Percentiles rank a stretch among this genome's conserved stretches.
Evolutionary conservation across 176 grass and related monocot genomes (phyloP).

Genomic region (Avena sativa): DNA sequence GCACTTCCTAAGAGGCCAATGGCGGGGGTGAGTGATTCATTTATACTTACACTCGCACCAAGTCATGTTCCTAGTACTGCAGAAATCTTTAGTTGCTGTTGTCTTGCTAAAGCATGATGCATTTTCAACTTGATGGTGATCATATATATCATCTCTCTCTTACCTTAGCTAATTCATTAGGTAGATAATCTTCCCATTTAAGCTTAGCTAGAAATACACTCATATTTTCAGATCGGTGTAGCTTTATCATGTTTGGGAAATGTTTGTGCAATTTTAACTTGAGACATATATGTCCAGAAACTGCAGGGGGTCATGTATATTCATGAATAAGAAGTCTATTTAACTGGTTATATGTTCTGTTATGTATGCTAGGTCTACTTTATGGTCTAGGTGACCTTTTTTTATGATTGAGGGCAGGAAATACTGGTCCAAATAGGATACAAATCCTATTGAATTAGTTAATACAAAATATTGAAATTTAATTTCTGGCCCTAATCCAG

Average conservation of each 20-base stretch:
- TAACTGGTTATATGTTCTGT: conserved; percentile 22
- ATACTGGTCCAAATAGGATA: conserved; percentile 21
- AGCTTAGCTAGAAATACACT: not conserved
- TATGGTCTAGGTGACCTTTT: conserved; percentile 1
- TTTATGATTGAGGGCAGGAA: not conserved
- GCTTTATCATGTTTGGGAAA: not conserved
- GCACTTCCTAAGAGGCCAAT: conserved; percentile 39
- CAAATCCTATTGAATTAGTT: conserved; percentile 3
- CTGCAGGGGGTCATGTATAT: not conserved
- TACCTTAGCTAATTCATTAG: conserved; percentile 24
- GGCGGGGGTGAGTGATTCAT: conserved; percentile 63
- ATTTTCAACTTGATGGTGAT: not conserved
- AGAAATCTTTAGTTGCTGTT: conserved; percentile 18
- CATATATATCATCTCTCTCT: not conserved
- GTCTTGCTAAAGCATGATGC: conserved; percentile 14
- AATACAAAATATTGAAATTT: not conserved
- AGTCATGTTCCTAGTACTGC: conserved; percentile 13
- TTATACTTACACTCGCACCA: conserved; percentile 1
- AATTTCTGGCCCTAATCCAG: not conserved
- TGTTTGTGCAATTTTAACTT: conserved; percentile 9
- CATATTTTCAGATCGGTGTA: conserved; percentile 1
- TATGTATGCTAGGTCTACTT: conserved; percentile 31
- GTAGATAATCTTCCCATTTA: not conserved
- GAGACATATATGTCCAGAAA: not conserved
- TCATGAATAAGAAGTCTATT: not conserved